Conservation (phyloP, 1,139 yeast genomes). For the Pichia sp. region DNA sequence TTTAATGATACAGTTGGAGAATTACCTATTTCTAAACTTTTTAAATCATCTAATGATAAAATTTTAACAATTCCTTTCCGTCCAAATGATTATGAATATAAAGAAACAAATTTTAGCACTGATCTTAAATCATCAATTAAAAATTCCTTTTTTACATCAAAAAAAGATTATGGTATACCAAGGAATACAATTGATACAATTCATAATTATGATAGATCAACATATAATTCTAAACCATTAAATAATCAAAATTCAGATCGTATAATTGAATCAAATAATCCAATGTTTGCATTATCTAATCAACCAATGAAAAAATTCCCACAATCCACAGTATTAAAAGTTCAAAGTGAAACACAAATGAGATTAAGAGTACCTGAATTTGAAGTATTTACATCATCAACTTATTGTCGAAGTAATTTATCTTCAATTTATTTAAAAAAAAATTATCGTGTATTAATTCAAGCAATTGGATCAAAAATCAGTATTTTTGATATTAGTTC, state of each 20-base stretch:
- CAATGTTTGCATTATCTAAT: conserved; percentile 23
- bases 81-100: not conserved
- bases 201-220: conserved; percentile 13
- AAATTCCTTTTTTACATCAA: not conserved
- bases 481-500: conserved; percentile 14
- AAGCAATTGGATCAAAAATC: conserved; percentile 21
- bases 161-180: conserved; percentile 20
- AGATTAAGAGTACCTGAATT: conserved; percentile 21
- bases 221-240: conserved; percentile 2
- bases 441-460: conserved; percentile 16
- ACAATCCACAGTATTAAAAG: not conserved
- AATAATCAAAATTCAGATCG: conserved; percentile 12
- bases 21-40: no score
- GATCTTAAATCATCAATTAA: no score
- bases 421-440: conserved; percentile 35
- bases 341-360: conserved; percentile 25
- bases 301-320: conserved; percentile 35
- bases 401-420: conserved; percentile 8
- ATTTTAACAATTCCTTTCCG: no score
- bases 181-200: conserved; percentile 29
- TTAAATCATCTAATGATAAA: no score
- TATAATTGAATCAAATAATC: conserved; percentile 26
- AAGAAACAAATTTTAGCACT: no score
- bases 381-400: conserved; percentile 15
- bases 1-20: no score